Conservation (phyloP, 129 eudicot genomes). For the Tagetes erecta region DNA sequence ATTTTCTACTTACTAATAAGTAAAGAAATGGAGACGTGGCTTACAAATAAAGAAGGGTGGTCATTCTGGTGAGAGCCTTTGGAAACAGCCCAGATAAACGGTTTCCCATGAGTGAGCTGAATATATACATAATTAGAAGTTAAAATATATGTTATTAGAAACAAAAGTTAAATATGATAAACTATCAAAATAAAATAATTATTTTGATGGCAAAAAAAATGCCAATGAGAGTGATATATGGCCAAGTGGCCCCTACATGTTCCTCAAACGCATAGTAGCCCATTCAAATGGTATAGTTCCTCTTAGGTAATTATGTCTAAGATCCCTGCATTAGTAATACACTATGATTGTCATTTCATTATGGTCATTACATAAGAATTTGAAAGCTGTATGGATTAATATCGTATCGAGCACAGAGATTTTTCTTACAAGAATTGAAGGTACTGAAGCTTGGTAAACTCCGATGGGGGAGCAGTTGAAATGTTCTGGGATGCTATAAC, state of each 20-base stretch:
- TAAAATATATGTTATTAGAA: background rate
- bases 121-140: conserved; percentile 24
- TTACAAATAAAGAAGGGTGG: conserved; percentile 61
- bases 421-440: conserved; percentile 57
- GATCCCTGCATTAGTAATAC: conserved; percentile 53
- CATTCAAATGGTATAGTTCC: conserved; percentile 63
- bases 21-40: conserved; percentile 31
- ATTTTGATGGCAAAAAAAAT: background rate
- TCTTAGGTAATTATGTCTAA: conserved; percentile 59
- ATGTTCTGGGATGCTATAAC: conserved; percentile 54
- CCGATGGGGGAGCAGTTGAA: conserved; percentile 58
- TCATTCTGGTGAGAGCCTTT: conserved; percentile 53
- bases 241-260: conserved; percentile 41
- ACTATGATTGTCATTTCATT: background rate
- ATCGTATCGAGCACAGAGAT: background rate
- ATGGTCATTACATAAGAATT: background rate
- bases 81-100: conserved; percentile 73
- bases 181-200: background rate
- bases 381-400: background rate
- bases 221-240: background rate
- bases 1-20: background rate
- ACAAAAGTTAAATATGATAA: background rate
- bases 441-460: conserved; percentile 62
- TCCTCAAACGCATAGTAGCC: conserved; percentile 59
- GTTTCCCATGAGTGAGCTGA: conserved; percentile 85